phyloP scores from a whole-genome alignment of 2,329 filamentous ascomycete genomes.

The Talaromyces verruculosus region DNA sequence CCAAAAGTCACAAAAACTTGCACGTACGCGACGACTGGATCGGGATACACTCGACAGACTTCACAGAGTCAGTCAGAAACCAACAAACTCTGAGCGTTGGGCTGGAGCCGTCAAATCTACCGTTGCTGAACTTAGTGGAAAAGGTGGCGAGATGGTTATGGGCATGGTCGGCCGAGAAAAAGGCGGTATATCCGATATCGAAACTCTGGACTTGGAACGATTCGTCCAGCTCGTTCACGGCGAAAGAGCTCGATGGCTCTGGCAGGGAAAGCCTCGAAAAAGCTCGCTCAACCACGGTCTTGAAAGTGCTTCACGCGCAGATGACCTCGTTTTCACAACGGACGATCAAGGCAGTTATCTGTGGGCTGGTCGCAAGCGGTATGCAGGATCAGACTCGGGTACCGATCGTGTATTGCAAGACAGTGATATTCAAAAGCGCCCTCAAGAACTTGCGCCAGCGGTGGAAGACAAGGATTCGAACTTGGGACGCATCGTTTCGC shows the following conservation, averaged over 20 bases:
- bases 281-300: constrained; percentile 38
- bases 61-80: constrained; percentile 83
- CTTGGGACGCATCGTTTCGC: constrained; percentile 67
- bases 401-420: constrained; percentile 32
- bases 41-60: constrained; percentile 77
- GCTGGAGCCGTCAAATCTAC: constrained; percentile 92
- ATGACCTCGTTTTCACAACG: constrained; percentile 46
- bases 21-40: constrained; percentile 75
- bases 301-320: constrained; percentile 33
- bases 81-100: constrained; percentile 85
- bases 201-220: constrained; percentile 83
- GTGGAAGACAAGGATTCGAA: constrained; percentile 46
- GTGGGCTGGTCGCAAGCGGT: constrained; percentile 45
- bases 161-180: constrained; percentile 92
- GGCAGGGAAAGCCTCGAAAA: constrained; percentile 85
- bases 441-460: constrained; percentile 29
- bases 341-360: constrained; percentile 49
- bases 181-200: constrained; percentile 85
- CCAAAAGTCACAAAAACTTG: constrained; percentile 82
- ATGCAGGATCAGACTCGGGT: constrained; percentile 41
- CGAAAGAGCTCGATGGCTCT: constrained; percentile 87
- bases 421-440: constrained; percentile 34
- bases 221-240: constrained; percentile 78
- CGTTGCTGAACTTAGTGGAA: constrained; percentile 87
- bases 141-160: constrained; percentile 90